Evolutionary conservation across 441 rosid genomes (phyloP), one percentile per base, ranked within the genome.

Genomic region (Populus tomentosa): DNA sequence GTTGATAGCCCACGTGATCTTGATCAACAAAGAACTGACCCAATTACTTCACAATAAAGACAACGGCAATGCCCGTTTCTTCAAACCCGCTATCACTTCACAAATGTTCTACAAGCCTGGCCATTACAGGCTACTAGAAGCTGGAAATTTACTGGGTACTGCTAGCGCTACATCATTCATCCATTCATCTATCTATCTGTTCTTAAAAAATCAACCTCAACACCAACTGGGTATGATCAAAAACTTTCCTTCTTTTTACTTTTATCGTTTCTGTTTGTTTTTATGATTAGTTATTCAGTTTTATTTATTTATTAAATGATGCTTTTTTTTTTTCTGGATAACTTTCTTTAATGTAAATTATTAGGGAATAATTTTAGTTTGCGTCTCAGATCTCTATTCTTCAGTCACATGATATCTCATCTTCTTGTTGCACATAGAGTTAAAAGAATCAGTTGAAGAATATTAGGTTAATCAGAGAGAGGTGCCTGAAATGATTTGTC

Each of bases 291-390:
- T 40, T 21, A 33, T 13, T 59, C 42, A 69, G 20, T 30, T 66
- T 72, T 64, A 62, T 67, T 13, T 76, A 26, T 14, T 18, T 18
- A 20, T 42, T 14, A 4, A 73, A 75, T 64, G 28, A 59, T 66
- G 70, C 18, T 28, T 32, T 73, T 24, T 71, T 28, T 28, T 26
- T 35, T 66, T 66, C 69, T 50, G 72, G 82, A 76, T 81, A 40
- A 74, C 30, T 79, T 85, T 75, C 67, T 79, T 81, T 74, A 76
- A 63, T 71, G 33, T 40, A 74, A 78, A 83, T 84, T 77, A 84
- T 80, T 83, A 68, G 28, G 77, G 79, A 80, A 80, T 87, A 50
- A 32, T 62, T 70, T 32, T 74, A 68, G 74, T 69, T 59, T 56
- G 32, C 38, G 82, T 26, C 72, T 53, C 59, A 59, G 78, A 81